phyloP scores from a whole-genome alignment of 1,284 basidiomycete species.

The Trichosporon ovoides region DNA sequence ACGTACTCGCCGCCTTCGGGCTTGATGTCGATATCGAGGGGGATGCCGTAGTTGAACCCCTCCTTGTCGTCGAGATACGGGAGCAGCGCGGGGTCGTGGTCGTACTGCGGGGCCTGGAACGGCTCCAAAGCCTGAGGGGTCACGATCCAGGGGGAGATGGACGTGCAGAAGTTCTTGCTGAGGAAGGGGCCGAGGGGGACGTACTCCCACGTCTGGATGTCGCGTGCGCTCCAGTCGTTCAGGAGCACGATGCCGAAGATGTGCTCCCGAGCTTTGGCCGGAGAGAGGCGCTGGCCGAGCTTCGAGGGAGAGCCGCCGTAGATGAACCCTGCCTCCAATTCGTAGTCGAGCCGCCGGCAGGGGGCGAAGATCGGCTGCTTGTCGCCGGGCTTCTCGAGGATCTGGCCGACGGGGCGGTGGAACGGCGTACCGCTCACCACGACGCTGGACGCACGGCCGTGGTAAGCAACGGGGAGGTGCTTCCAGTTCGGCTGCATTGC shows the following conservation, averaged over 20 bases:
- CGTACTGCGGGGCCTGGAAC: constrained; percentile 24
- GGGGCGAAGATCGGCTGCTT: constrained; percentile 22
- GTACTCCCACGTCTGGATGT: constrained; percentile 28
- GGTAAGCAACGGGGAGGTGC: constrained; percentile 27
- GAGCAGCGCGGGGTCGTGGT: constrained; percentile 16
- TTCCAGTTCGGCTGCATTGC: constrained; percentile 27
- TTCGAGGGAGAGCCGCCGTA: constrained; percentile 21
- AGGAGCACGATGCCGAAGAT: constrained; percentile 27
- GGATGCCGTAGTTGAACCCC: constrained; percentile 15
- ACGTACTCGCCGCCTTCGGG: constrained; percentile 8
- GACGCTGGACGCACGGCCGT: constrained; percentile 23
- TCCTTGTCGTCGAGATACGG: constrained; percentile 22
- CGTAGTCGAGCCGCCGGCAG: constrained; percentile 26
- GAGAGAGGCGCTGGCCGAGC: constrained; percentile 21
- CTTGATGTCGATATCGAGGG: constrained; percentile 17
- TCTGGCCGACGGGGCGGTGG: constrained; percentile 25
- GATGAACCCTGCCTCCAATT: constrained; percentile 27
- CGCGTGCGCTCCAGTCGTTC: constrained; percentile 32
- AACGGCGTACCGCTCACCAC: constrained; percentile 24
- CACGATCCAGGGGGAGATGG: constrained; percentile 30
- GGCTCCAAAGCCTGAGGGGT: constrained; percentile 22
- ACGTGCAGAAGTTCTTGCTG: constrained; percentile 31
- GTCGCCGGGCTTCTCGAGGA: constrained; percentile 22
- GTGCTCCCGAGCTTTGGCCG: constrained; percentile 19
- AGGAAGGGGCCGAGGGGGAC: constrained; percentile 25